Percentiles rank a stretch among this genome's conserved stretches.
Evolutionary conservation across 2,329 filamentous ascomycete species (phyloP).

Genomic region (Proliferodiscus dingleyae): DNA sequence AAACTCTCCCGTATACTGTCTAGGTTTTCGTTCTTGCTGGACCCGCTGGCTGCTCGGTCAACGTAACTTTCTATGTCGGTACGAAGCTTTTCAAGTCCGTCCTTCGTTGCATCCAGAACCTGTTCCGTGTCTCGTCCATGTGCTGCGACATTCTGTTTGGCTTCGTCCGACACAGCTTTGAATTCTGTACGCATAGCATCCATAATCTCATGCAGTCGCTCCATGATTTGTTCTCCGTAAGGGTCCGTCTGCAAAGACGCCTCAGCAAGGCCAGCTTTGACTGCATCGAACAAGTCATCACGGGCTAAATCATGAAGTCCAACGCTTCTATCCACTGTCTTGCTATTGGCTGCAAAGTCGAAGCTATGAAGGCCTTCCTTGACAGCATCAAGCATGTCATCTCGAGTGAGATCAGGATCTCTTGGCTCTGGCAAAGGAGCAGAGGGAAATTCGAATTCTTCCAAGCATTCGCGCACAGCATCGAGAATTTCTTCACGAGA

Average conservation of each 20-base stretch:
- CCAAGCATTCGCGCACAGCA: constrained; percentile 79
- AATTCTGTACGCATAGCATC: constrained; percentile 56
- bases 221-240: constrained; percentile 47
- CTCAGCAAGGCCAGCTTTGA: constrained; percentile 52
- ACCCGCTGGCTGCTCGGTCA: constrained; percentile 62
- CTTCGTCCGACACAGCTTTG: constrained; percentile 54
- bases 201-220: constrained; percentile 61
- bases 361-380: constrained; percentile 52
- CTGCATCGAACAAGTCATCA: constrained; percentile 51
- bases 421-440: constrained; percentile 53
- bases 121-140: constrained; percentile 82
- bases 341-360: constrained; percentile 41
- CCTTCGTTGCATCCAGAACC: constrained; percentile 79
- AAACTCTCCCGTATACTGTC: constrained; percentile 61
- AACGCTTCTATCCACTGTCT: constrained; percentile 48
- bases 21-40: constrained; percentile 73
- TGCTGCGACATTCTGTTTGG: constrained; percentile 73
- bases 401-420: constrained; percentile 50
- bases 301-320: constrained; percentile 39
- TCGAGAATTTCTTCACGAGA: constrained; percentile 80
- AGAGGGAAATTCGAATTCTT: constrained; percentile 74
- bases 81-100: constrained; percentile 77
- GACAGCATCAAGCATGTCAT: constrained; percentile 61
- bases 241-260: constrained; percentile 36
- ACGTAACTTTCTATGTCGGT: constrained; percentile 77